Base-by-base conservation (phyloP, 2,329 filamentous ascomycete genomes). In the Sporothrix curviconia region DNA sequence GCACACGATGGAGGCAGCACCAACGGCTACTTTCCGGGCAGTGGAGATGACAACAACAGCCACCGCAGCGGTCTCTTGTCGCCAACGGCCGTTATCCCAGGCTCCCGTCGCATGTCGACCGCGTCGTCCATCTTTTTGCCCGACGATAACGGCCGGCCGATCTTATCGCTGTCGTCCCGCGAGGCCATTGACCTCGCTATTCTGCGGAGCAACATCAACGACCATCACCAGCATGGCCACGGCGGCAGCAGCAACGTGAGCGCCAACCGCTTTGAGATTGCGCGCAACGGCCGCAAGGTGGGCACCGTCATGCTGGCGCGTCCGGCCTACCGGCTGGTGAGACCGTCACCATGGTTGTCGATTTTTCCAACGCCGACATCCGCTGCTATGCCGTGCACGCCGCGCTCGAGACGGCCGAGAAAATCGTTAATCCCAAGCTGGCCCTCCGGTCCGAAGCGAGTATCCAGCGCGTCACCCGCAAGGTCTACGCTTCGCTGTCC, bases 241-340 rank as follows among this genome's bases (percentile, higher is more conserved):
- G 46, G 49, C 37, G 40, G 32, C 43, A 28, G 44, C 17, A 25
- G 50, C 37, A 36, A 32, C n/a, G 86, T 90, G 65, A 92, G 89
- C 67, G 83, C 87, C n/a, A 96, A 96, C 66, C 85, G 91, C 39
- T 99, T 97, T 69, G 92, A 96, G 68, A 97, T 99, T 68, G 87
- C 92, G 12, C 87, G 92, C 14, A 92, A 91, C 66, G 92, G 92
- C n/a, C 85, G 86, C 57, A 86, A 86, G n/a, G 92, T 99, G 12
- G 92, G 89, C 3, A 90, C 95, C 6, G 83, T 99, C 56, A 91
- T 92, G 72, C 80, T 99, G 32, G 88, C 92, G 5, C 85, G 94
- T 9, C 90, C 94, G 0, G 85, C 92, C 0, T 96, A 95, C 74
- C 82, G 92, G 44, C 78, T 99, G 1, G 94, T 59, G 94, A 99